Evolutionary conservation across 768 basidiomycete species (phyloP).

Genomic region (Naganishia onofrii): DNA sequence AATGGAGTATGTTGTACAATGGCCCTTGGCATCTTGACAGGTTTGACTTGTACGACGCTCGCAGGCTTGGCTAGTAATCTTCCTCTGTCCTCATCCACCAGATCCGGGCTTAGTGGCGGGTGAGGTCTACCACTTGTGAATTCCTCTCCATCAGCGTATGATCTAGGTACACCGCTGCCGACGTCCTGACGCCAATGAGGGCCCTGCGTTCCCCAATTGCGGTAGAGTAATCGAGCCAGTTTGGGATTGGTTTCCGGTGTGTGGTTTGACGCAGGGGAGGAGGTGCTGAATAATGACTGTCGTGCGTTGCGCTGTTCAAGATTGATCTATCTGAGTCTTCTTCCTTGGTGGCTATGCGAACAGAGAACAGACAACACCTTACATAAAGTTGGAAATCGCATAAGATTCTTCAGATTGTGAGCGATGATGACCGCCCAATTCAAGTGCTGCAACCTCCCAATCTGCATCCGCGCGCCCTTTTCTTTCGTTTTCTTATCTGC

Average conservation of each 20-base stretch:
- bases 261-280: background rate
- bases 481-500: constrained; percentile 15
- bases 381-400: background rate
- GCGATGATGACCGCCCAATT: background rate
- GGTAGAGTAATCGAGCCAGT: constrained; percentile 23
- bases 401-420: background rate
- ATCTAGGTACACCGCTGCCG: constrained; percentile 2
- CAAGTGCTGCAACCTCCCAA: background rate
- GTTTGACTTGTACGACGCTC: constrained; percentile 1
- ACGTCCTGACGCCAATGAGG: constrained; percentile 23
- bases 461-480: constrained; percentile 6
- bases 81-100: constrained; percentile 6
- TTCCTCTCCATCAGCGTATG: constrained; percentile 14
- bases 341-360: background rate
- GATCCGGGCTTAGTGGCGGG: background rate
- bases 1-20: constrained; percentile 28
- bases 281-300: background rate
- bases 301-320: background rate
- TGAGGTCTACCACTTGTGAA: constrained; percentile 3
- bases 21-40: constrained; percentile 19
- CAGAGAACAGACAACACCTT: background rate
- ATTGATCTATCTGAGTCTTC: too few relatives aligned
- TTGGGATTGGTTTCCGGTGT: background rate
- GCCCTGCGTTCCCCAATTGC: constrained; percentile 20
- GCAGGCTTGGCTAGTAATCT: constrained; percentile 8